phyloP scores from a whole-genome alignment of 306 rosid species.

The Boehmeria nivea region DNA sequence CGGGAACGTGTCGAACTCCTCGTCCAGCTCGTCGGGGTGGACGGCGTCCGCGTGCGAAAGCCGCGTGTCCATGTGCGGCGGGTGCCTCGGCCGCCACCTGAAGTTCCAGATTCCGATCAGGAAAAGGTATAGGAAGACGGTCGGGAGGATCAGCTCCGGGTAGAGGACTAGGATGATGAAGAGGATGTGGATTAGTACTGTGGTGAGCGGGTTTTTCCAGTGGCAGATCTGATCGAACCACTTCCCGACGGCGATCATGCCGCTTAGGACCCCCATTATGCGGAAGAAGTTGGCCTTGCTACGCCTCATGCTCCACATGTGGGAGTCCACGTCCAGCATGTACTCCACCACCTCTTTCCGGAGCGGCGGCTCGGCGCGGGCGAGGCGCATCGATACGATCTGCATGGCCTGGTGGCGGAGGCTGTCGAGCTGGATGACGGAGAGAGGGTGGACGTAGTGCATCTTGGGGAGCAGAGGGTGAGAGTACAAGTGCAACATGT shows the following conservation, averaged over 20 bases:
- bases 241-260: conserved; percentile 62
- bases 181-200: conserved; percentile 75
- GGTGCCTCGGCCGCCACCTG: conserved; percentile 72
- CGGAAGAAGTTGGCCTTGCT: conserved; percentile 96
- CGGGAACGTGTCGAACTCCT: conserved; percentile 82
- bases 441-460: conserved; percentile 87
- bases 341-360: conserved; percentile 85
- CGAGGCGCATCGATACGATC: conserved; percentile 68
- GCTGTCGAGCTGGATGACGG: conserved; percentile 69
- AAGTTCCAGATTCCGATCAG: conserved; percentile 89
- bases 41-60: conserved; percentile 77
- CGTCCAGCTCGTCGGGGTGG: conserved; percentile 80
- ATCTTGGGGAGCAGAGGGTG: conserved; percentile 83
- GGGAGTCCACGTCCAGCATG: conserved; percentile 90
- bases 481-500: conserved; percentile 70
- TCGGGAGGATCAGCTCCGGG: conserved; percentile 80
- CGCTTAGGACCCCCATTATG: conserved; percentile 71
- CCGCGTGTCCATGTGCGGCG: conserved; percentile 85
- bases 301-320: conserved; percentile 95
- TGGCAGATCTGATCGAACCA: conserved; percentile 90
- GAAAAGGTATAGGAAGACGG: conserved; percentile 78
- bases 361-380: conserved; percentile 78
- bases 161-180: conserved; percentile 71
- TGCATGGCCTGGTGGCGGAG: conserved; percentile 82
- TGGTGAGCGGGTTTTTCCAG: conserved; percentile 83